A percentile compares a stretch with the other conserved stretches of the same genome.
phyloP scores from a whole-genome alignment of 2,329 filamentous ascomycete genomes.

The Ophiocordyceps australis region DNA sequence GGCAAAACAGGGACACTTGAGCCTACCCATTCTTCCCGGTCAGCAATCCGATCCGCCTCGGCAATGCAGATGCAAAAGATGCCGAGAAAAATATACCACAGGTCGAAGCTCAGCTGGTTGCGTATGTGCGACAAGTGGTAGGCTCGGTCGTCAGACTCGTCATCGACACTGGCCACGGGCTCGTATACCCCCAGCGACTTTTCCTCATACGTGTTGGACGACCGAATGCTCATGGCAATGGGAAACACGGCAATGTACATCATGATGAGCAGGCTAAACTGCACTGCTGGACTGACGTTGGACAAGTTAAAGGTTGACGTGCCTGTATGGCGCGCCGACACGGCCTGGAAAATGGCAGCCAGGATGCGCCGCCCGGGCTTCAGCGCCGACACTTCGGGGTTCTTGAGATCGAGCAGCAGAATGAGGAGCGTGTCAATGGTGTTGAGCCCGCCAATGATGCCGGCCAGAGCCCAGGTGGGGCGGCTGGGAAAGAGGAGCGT shows the following conservation, averaged over 20 bases:
- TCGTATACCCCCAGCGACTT: too few species aligned
- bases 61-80: constrained; percentile 3
- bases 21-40: constrained; percentile 8
- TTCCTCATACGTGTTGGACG: constrained; percentile 42
- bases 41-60: constrained; percentile 10
- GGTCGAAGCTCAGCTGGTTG: constrained; percentile 20
- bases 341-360: constrained; percentile 40
- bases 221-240: constrained; percentile 41
- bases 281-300: constrained; percentile 31
- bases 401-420: constrained; percentile 29
- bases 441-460: constrained; percentile 31
- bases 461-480: constrained; percentile 39
- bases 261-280: constrained; percentile 42
- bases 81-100: constrained; percentile 22
- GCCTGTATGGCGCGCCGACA: constrained; percentile 25
- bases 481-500: constrained; percentile 40
- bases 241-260: constrained; percentile 48
- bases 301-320: constrained; percentile 31
- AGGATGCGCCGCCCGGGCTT: constrained; percentile 27
- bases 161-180: too few species aligned
- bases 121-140: constrained; percentile 16
- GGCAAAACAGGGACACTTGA: neutral
- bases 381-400: constrained; percentile 26
- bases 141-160: too few species aligned
- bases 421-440: constrained; percentile 36